Evolutionary conservation across 2,329 filamentous ascomycete genomes (phyloP), one percentile per base, ranked within the genome.

Genomic region (Scytalidium lignicola): DNA sequence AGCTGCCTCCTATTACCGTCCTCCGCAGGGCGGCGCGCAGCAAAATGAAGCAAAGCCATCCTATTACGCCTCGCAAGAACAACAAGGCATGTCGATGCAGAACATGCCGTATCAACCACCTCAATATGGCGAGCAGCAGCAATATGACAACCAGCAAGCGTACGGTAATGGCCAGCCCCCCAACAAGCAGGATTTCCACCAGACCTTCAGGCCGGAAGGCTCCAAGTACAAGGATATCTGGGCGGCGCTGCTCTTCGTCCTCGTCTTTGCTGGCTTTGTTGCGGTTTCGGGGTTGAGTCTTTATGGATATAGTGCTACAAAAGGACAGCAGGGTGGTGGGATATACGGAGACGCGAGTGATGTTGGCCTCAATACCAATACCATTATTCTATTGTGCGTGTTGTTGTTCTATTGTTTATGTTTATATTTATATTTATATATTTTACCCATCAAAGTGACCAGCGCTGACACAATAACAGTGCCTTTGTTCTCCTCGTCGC

Each of bases 181-280:
- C 15, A 50, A 52, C 37, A 60, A 62, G 41, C 44, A 55, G 12
- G 55, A 44, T 47, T 96, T 95, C 64, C 82, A 92, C 18, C 79
- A 96, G 62, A 80, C 83, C 1, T 96, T 97, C 74, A 85, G 85
- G 68, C 68, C 96, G 46, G 80, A 88, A 46, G 83, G 74, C 55
- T 90, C 90, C n/a, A 95, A 92, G 67, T 96, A 79, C 70, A 89
- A 96, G 62, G 92, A 97, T 65, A 64, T 88, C 21, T 96, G 91
- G 92, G 91, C 91, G 3, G 90, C 86, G 3, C 71, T 95, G 39
- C 71, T 96, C 62, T 80, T 95, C 58, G 74, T 93, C 32, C 67
- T 79, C 17, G 83, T 86, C 20, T 85, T 86, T 62, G 69, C 78
- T 2, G 90, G 89, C 13, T 96, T 87, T 61, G 77, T 82, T 9